Conservation (phyloP, 169 alveolate species). For the Plasmodium vinckei region DNA sequence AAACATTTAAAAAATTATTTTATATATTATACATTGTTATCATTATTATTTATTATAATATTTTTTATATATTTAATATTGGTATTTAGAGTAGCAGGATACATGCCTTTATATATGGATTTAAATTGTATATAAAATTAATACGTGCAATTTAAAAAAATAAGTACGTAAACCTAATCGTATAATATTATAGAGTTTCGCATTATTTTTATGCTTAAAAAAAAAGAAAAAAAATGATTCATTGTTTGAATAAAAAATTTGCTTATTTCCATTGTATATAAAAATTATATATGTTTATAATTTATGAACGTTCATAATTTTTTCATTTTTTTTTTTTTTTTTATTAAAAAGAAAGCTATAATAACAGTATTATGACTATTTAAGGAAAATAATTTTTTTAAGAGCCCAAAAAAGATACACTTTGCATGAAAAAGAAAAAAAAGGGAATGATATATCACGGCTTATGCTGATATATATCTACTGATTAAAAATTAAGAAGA, state of each 20-base stretch:
- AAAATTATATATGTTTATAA: neutral
- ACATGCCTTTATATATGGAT: too few relatives aligned
- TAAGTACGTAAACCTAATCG: too few relatives aligned
- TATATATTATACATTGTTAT: too few relatives aligned
- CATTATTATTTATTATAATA: too few relatives aligned
- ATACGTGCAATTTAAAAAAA: too few relatives aligned
- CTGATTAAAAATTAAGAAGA: neutral
- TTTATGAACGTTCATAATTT: conserved; percentile 1
- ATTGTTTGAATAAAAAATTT: neutral
- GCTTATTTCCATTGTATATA: neutral
- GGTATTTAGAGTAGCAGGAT: too few relatives aligned
- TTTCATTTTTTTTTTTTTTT: conserved; percentile 2
- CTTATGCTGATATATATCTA: neutral
- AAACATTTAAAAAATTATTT: too few relatives aligned
- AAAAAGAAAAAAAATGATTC: neutral
- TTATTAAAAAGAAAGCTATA: neutral
- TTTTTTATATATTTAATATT: too few relatives aligned
- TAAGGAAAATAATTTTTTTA: neutral
- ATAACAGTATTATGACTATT: conserved; percentile 3
- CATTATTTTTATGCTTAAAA: conserved; percentile 2
- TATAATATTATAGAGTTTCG: neutral
- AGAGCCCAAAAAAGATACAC: conserved; percentile 3
- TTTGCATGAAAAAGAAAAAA: conserved; percentile 1
- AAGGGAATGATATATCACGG: neutral
- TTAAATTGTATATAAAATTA: too few relatives aligned